A percentile compares a stretch with the other conserved stretches of the same genome.
Evolutionary conservation across 176 grass and related monocot species (phyloP).

Genomic region (Zea luxurians): DNA sequence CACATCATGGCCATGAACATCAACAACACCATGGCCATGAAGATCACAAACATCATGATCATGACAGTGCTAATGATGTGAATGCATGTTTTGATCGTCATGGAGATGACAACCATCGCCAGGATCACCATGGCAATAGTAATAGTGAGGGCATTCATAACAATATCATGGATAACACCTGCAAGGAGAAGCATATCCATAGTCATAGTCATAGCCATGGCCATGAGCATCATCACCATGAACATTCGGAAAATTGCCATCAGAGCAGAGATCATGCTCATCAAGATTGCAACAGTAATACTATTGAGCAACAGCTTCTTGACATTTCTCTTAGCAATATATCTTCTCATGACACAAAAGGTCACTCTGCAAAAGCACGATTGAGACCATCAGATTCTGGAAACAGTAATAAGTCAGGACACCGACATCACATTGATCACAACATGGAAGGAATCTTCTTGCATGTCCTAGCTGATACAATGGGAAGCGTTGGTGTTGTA

Average conservation of each 20-base stretch:
- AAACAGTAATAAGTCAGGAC: slow-evolving; percentile 39
- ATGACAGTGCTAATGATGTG: slow-evolving; percentile 36
- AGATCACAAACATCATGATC: slow-evolving; percentile 37
- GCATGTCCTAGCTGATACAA: slow-evolving; percentile 95
- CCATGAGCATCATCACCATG: slow-evolving; percentile 59
- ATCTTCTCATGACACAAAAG: slow-evolving; percentile 39
- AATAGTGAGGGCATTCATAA: slow-evolving; percentile 22
- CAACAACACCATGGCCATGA: slow-evolving; percentile 41
- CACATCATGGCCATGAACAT: slow-evolving; percentile 22
- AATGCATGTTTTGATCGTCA: slow-evolving; percentile 43
- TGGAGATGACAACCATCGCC: slow-evolving; percentile 38
- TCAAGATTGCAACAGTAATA: slow-evolving; percentile 38
- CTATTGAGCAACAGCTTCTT: slow-evolving; percentile 35
- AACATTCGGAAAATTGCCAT: slow-evolving; percentile 43
- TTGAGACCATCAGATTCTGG: slow-evolving; percentile 20
- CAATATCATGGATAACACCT: slow-evolving; percentile 17
- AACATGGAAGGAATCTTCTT: slow-evolving; percentile 99
- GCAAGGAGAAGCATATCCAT: slow-evolving; percentile 40
- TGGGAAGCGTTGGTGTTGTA: slow-evolving; percentile 94
- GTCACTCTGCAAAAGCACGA: slow-evolving; percentile 37
- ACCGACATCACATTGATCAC: slow-evolving; percentile 72
- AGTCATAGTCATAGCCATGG: slow-evolving; percentile 35
- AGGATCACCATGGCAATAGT: slow-evolving; percentile 20
- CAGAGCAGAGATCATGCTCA: slow-evolving; percentile 40
- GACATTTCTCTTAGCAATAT: slow-evolving; percentile 36